Evolutionary conservation across 768 basidiomycete species (phyloP).

Genomic region (Leccinellum rugosiceps): DNA sequence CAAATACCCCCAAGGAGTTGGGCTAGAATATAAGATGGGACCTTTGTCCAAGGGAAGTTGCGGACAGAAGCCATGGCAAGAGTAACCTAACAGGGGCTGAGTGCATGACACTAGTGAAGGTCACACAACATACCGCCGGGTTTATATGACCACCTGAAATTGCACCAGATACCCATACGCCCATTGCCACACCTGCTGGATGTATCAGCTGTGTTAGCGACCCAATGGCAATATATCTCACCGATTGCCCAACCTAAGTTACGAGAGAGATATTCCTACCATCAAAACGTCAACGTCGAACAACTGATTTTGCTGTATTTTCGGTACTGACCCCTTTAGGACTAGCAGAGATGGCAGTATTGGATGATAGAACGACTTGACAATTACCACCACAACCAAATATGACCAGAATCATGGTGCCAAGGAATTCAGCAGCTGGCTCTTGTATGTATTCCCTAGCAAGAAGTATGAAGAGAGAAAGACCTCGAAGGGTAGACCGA

Average conservation of each 20-base stretch:
- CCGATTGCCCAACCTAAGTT: constrained; percentile 33
- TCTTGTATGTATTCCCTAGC: constrained; percentile 48
- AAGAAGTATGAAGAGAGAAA: constrained; percentile 1
- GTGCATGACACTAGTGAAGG: not conserved
- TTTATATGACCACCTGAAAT: constrained; percentile 77
- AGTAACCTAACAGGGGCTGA: constrained; percentile 50
- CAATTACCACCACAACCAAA: constrained; percentile 59
- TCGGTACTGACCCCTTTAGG: constrained; percentile 52
- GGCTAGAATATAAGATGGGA: constrained; percentile 63
- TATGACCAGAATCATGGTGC: constrained; percentile 54
- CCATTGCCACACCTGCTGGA: constrained; percentile 50
- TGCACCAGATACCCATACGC: constrained; percentile 64
- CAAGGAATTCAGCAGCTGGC: constrained; percentile 62
- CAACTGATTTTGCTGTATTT: not conserved
- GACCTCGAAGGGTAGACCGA: constrained; percentile 18
- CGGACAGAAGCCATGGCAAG: constrained; percentile 65
- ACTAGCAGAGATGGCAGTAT: constrained; percentile 40
- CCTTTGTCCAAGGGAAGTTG: constrained; percentile 78
- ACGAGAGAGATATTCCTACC: constrained; percentile 23
- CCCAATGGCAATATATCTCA: constrained; percentile 1
- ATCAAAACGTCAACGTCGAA: constrained; percentile 2
- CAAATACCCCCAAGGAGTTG: constrained; percentile 61
- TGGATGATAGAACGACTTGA: constrained; percentile 51
- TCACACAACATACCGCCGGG: constrained; percentile 48
- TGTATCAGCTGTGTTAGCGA: not conserved